Conservation (phyloP, 2,329 filamentous ascomycete genomes). For the Fusarium drepaniforme region DNA sequence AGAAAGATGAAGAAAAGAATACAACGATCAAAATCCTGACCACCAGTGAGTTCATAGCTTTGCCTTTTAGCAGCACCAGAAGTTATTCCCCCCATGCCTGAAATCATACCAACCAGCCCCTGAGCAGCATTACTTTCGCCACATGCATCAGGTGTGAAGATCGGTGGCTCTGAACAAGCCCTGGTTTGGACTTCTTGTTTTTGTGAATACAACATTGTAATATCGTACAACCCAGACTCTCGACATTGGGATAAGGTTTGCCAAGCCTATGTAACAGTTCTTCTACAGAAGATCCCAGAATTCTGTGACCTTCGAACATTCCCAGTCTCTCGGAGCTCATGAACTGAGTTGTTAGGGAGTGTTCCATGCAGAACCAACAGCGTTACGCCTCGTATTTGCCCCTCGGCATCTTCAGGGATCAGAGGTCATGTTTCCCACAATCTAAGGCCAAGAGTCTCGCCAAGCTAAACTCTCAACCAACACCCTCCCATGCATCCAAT, state of each 20-base stretch:
- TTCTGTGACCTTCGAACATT: neutral
- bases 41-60: neutral
- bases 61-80: neutral
- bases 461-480: neutral
- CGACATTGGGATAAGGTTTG: neutral
- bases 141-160: neutral
- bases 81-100: neutral
- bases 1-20: neutral
- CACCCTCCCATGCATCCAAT: neutral
- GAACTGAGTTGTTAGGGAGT: neutral
- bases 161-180: neutral
- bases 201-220: neutral
- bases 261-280: neutral
- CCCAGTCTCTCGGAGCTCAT: neutral
- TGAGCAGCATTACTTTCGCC: neutral
- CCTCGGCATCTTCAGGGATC: neutral
- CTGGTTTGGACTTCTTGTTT: neutral
- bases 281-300: neutral
- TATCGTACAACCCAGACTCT: neutral
- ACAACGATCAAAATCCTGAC: neutral
- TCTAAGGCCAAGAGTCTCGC: neutral
- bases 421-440: neutral
- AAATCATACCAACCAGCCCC: neutral
- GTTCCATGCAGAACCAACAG: neutral
- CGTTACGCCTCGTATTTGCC: neutral